Conservation (phyloP, 176 grass and related monocot species). For the Avena sativa region DNA sequence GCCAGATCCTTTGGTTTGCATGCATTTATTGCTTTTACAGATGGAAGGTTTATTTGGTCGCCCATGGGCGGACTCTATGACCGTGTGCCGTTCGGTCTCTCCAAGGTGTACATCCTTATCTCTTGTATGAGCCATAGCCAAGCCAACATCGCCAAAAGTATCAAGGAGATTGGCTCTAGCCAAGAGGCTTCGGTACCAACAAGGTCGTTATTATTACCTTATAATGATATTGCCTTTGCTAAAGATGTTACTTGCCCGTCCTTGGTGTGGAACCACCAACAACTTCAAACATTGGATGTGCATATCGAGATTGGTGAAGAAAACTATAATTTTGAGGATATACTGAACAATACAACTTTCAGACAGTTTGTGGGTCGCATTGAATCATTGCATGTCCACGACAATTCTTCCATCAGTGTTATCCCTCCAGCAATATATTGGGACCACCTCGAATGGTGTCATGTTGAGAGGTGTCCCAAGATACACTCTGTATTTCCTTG, state of each 20-base stretch:
- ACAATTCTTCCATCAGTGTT: neutral
- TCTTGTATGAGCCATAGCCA: neutral
- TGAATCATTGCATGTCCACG: neutral
- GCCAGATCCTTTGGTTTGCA: neutral
- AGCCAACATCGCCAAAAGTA: neutral
- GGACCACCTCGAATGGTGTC: neutral
- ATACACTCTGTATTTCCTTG: neutral
- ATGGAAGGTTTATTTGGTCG: neutral
- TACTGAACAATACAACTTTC: neutral
- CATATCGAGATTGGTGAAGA: neutral
- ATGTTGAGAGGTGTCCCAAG: slow-evolving; percentile 6
- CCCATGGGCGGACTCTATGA: neutral
- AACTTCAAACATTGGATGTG: neutral
- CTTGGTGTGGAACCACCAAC: neutral
- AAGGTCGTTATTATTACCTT: too few species aligned
- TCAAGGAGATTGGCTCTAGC: neutral
- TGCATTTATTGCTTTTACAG: neutral
- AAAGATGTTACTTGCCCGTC: neutral
- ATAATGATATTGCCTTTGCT: neutral
- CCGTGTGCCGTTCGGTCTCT: too few species aligned
- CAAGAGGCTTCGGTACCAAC: neutral
- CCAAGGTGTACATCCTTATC: neutral
- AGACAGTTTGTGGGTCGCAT: neutral
- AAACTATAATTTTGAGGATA: neutral
- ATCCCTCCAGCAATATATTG: neutral